Conservation (phyloP, 2,329 filamentous ascomycete species). For the Pyrenophora teres region DNA sequence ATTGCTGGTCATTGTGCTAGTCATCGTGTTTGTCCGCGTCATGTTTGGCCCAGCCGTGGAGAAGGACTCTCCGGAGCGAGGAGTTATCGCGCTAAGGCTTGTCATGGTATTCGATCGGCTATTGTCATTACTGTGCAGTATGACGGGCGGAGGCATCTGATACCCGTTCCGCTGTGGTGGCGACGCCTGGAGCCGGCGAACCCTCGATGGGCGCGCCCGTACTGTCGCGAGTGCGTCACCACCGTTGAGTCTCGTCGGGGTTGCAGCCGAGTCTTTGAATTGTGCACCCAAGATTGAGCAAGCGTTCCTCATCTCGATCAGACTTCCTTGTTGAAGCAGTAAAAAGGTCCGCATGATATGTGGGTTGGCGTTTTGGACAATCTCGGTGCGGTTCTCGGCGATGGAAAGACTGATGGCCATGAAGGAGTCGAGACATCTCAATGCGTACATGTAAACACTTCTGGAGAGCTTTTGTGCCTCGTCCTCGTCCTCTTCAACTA, state of each 20-base stretch:
- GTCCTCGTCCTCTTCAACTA: slow-evolving; percentile 57
- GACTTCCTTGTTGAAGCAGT: slow-evolving; percentile 62
- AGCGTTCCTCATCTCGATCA: slow-evolving; percentile 64
- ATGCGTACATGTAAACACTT: slow-evolving; percentile 41
- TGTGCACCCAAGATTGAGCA: slow-evolving; percentile 56
- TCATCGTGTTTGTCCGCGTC: slow-evolving; percentile 54
- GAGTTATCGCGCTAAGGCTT: slow-evolving; percentile 62
- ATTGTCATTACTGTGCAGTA: slow-evolving; percentile 52
- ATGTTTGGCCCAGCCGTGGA: slow-evolving; percentile 58
- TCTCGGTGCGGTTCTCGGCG: slow-evolving; percentile 50
- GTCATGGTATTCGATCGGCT: slow-evolving; percentile 60
- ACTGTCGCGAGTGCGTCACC: slow-evolving; percentile 33
- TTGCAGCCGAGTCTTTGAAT: slow-evolving; percentile 35
- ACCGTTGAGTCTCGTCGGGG: slow-evolving; percentile 28
- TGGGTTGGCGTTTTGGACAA: slow-evolving; percentile 60
- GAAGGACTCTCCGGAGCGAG: slow-evolving; percentile 83
- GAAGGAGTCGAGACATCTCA: slow-evolving; percentile 44
- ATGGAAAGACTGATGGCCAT: slow-evolving; percentile 44
- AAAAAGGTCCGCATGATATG: slow-evolving; percentile 64
- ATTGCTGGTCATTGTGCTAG: slow-evolving; percentile 66
- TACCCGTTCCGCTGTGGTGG: slow-evolving; percentile 43
- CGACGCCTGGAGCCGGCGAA: slow-evolving; percentile 39
- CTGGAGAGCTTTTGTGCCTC: slow-evolving; percentile 47
- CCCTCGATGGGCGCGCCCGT: slow-evolving; percentile 36
- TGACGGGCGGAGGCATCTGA: slow-evolving; percentile 46